phyloP scores from a whole-genome alignment of 1,139 yeast genomes.

The Tardiomyces blankii region DNA sequence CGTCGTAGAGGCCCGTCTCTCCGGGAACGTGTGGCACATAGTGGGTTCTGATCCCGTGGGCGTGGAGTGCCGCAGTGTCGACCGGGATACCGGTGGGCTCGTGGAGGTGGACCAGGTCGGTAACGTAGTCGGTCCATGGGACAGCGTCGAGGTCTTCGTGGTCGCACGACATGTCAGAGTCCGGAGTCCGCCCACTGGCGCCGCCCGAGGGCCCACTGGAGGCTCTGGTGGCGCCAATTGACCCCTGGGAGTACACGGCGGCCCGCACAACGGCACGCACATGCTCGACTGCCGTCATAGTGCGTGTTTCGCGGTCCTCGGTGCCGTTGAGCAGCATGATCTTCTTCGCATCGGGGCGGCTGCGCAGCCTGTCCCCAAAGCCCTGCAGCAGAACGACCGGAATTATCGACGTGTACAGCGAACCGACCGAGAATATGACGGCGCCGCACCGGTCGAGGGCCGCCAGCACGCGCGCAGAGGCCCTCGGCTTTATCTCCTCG shows the following conservation, averaged over 20 bases:
- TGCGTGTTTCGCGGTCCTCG: constrained; percentile 65
- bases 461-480: constrained; percentile 51
- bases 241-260: constrained; percentile 13
- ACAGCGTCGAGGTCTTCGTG: constrained; percentile 1
- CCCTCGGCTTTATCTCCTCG: constrained; percentile 72
- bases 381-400: constrained; percentile 72
- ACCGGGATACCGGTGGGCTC: constrained; percentile 7
- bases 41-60: constrained; percentile 7
- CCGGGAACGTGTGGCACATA: neutral
- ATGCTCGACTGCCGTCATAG: constrained; percentile 50
- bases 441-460: constrained; percentile 39
- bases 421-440: constrained; percentile 73
- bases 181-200: too few relatives aligned
- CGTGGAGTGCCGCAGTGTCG: constrained; percentile 6
- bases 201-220: too few relatives aligned
- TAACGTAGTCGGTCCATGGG: constrained; percentile 15
- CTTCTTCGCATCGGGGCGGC: constrained; percentile 13
- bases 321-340: constrained; percentile 56
- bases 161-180: neutral
- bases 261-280: constrained; percentile 42
- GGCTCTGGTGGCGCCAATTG: neutral
- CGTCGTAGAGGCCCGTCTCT: neutral
- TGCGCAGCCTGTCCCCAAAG: constrained; percentile 45
- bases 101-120: constrained; percentile 10
- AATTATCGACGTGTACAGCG: constrained; percentile 73